Evolutionary conservation across 495 filamentous ascomycete species (phyloP), one percentile per base, ranked within the genome.

Genomic region (Zalerion maritima): DNA sequence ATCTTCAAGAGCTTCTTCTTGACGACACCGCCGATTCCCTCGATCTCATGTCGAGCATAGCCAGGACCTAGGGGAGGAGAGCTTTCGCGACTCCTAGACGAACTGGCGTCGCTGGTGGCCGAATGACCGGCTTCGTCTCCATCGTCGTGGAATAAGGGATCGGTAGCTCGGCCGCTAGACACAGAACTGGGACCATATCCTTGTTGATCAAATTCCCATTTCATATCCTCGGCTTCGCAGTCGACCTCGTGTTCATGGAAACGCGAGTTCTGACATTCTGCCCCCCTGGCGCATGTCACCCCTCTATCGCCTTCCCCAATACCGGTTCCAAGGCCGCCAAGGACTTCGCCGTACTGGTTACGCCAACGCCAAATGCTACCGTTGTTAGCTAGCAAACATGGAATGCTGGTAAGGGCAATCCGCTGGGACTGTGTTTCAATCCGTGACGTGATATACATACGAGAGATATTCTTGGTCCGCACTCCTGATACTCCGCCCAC

Each of bases 221-320:
- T 48, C 8, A 61, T 57, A 35, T 81, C 73, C 26, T 75, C 68
- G 16, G 69, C 70, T 40, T 81, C 78, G 43, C 78, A 81, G 44
- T 87, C 82, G 4, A 75, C 75, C 40, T 87, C 81, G 10, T 86
- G 62, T 47, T 87, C 82, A 9, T 78, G 73, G 39, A 78, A 75
- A 31, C 70, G 54, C 0, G 73, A 74, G 1, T 73, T 80, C 17
- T 79, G 68, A 52, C 85, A 94, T 4, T 55, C 44, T 9, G 56
- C 56, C 17, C 71, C 77, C 11, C 79, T 70, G 0, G 81, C 83
- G 47, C 85, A 93, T 39, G 79, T 71, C 2, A 91, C 80, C 22
- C 85, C 83, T 37, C 86, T 75, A 43, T 80, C 71, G 31, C 84
- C 85, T 43, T 91, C 83, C 23, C 83, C 81, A 26, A 89, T 86